Evolutionary conservation across 495 filamentous ascomycete species (phyloP).

Genomic region (Geopyxis carbonaria): DNA sequence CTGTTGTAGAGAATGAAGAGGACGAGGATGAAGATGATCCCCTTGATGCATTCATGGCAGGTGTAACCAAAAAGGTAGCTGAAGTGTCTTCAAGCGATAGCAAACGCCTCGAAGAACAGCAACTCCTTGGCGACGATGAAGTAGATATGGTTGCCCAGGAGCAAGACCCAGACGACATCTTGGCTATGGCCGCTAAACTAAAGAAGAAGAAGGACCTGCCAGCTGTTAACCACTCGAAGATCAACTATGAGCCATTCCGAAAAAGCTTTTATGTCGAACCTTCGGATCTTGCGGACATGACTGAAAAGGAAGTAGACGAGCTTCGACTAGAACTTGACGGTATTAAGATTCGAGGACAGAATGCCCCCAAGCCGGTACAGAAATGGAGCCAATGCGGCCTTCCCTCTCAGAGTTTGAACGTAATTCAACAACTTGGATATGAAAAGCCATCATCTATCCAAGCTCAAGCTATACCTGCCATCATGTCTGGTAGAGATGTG

Average conservation of each 20-base stretch:
- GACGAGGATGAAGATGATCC: constrained; percentile 73
- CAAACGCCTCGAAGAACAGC: constrained; percentile 9
- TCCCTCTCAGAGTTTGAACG: constrained; percentile 70
- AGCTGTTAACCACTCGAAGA: constrained; percentile 62
- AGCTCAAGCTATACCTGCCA: constrained; percentile 80
- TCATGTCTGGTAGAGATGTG: constrained; percentile 92
- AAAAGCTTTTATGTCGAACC: constrained; percentile 93
- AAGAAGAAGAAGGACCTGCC: constrained; percentile 97
- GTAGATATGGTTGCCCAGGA: constrained; percentile 57
- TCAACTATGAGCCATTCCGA: constrained; percentile 69
- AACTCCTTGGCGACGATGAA: constrained; percentile 41
- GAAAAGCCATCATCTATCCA: constrained; percentile 86
- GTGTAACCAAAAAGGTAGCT: constrained; percentile 41
- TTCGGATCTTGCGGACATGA: constrained; percentile 65
- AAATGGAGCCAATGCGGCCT: constrained; percentile 96
- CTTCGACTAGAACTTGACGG: constrained; percentile 78
- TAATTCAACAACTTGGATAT: constrained; percentile 67
- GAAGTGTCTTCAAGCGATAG: constrained; percentile 23
- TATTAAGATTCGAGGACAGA: constrained; percentile 75
- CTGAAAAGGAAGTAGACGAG: constrained; percentile 64
- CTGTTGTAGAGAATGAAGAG: constrained; percentile 19
- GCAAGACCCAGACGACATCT: constrained; percentile 61
- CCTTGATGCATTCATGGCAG: constrained; percentile 83
- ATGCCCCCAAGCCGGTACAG: constrained; percentile 80
- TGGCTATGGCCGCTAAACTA: constrained; percentile 66